Conservation (phyloP, 2,329 filamentous ascomycete species). For the Alternaria sp. region DNA sequence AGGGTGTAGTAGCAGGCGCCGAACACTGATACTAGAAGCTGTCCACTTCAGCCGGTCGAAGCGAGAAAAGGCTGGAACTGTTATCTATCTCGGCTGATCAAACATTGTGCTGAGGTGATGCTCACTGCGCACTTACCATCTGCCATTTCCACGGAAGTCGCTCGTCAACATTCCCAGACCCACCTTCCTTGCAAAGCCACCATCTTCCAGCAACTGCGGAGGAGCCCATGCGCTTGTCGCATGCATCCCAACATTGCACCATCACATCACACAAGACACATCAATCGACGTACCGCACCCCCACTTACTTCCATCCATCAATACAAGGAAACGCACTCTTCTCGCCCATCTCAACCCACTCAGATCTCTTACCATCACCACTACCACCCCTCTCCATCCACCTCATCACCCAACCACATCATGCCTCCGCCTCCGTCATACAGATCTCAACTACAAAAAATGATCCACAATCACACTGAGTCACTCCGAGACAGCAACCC, state of each 20-base stretch:
- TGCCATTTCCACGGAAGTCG: not conserved
- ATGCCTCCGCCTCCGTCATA: not conserved
- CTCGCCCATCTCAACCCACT: not conserved
- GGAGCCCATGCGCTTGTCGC: accelerated
- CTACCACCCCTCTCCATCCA: not conserved
- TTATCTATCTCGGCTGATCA: not conserved
- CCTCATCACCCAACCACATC: not conserved
- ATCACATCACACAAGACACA: not conserved
- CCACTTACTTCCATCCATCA: not conserved
- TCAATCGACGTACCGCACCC: not conserved
- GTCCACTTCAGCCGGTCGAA: not conserved
- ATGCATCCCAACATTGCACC: not conserved
- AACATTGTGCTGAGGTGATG: not conserved
- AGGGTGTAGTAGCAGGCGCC: not conserved
- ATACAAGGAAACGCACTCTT: not conserved
- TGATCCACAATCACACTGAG: not conserved
- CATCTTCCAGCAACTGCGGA: not conserved
- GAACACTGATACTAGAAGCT: not conserved
- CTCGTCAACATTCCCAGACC: not conserved
- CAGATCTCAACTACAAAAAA: not conserved
- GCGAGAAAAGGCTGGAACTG: not conserved
- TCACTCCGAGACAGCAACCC: not conserved
- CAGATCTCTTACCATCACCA: not conserved
- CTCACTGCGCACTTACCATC: not conserved
- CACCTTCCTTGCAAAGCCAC: not conserved